Evolutionary conservation across 2,329 filamentous ascomycete genomes (phyloP).

Genomic region (Fusarium coffeatum): DNA sequence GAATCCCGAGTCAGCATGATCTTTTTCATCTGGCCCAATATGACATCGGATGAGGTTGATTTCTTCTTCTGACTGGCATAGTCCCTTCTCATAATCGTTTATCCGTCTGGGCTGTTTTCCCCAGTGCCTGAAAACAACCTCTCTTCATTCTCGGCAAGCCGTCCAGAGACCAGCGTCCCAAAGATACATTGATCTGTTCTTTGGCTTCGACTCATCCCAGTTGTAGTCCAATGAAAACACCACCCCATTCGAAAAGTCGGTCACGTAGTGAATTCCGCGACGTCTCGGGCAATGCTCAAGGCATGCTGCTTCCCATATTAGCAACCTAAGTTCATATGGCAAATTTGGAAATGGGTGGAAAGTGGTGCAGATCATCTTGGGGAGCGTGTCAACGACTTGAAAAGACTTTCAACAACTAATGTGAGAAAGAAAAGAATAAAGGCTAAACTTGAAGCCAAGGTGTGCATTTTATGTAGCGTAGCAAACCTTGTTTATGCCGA

Average conservation of each 20-base stretch:
- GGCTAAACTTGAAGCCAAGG: too few species aligned
- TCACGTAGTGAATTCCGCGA: not conserved
- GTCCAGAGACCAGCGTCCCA: not conserved
- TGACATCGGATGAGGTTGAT: too few species aligned
- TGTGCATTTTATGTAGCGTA: too few species aligned
- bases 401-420: too few species aligned
- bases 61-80: not conserved
- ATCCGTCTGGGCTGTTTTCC: not conserved
- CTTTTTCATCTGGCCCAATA: not conserved
- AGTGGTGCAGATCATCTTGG: not conserved
- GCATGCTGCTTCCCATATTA: not conserved
- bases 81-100: not conserved
- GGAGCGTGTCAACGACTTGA: too few species aligned
- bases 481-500: too few species aligned
- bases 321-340: not conserved
- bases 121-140: not conserved
- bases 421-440: too few species aligned
- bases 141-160: not conserved
- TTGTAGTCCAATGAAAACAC: not conserved
- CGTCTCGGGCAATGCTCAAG: too few species aligned
- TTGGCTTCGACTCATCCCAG: not conserved
- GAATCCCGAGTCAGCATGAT: too few species aligned
- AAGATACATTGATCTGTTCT: not conserved
- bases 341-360: not conserved
- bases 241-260: accelerated